These are phyloP conservation scores for Phytophthora idaei DNA, from an alignment of 352 stramenopile genomes.

Conservation along the genomic window DNA sequence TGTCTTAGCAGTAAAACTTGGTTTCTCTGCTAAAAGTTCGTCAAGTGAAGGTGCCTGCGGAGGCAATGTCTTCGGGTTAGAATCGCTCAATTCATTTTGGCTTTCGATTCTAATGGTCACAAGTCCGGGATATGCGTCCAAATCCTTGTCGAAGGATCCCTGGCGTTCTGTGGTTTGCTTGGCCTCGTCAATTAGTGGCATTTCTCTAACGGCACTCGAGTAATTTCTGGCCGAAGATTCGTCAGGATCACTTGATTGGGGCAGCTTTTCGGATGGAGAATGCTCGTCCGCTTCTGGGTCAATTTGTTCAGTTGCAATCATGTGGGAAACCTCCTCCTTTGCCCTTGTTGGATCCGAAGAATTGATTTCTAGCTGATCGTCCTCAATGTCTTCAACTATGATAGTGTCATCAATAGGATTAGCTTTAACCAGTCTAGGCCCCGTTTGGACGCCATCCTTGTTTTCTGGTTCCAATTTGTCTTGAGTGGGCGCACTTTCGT, in stretches of 20 bases:
- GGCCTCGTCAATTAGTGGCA: too few relatives aligned
- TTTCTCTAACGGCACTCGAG: too few relatives aligned
- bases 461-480: conserved; percentile 1
- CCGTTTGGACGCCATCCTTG: background rate
- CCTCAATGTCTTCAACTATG: conserved; percentile 36
- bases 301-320: background rate
- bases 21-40: background rate
- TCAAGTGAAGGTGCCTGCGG: background rate
- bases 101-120: background rate
- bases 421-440: background rate
- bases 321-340: background rate
- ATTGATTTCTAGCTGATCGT: conserved; percentile 1
- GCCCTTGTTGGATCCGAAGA: too few relatives aligned
- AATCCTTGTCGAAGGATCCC: too few relatives aligned
- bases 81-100: background rate
- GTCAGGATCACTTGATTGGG: background rate
- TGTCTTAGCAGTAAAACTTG: too few relatives aligned
- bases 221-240: background rate
- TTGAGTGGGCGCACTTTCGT: background rate
- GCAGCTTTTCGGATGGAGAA: too few relatives aligned
- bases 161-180: too few relatives aligned
- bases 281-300: background rate
- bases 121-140: too few relatives aligned
- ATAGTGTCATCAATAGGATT: conserved; percentile 17
- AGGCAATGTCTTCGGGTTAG: background rate